These are phyloP conservation scores for Sphaerulina vaccinii DNA, from an alignment of 2,329 filamentous ascomycete species.

Conservation along the genomic window DNA sequence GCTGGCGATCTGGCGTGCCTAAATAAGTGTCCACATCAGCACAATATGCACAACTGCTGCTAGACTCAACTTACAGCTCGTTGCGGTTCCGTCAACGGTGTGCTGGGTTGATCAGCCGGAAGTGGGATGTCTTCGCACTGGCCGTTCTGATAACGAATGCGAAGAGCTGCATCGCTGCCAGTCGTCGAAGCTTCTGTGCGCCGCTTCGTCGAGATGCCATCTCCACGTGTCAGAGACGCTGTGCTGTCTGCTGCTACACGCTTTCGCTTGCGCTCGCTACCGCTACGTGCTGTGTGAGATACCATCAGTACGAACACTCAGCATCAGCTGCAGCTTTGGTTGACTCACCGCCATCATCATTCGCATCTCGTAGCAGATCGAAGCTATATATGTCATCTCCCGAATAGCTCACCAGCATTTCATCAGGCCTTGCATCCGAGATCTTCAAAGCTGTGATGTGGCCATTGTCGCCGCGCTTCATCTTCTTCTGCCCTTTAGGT, in stretches of 20 bases:
- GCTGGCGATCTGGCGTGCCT: constrained; percentile 57
- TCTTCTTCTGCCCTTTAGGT: constrained; percentile 56
- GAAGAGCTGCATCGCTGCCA: constrained; percentile 47
- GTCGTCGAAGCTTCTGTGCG: constrained; percentile 44
- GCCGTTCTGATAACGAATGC: constrained; percentile 60
- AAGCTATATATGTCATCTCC: constrained; percentile 61
- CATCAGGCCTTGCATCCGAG: constrained; percentile 65
- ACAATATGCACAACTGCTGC: neutral
- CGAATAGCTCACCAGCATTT: constrained; percentile 68
- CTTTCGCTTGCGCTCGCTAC: constrained; percentile 56
- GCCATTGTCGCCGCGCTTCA: constrained; percentile 56
- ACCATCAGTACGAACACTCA: neutral
- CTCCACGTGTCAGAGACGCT: constrained; percentile 40
- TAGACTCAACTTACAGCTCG: constrained; percentile 26
- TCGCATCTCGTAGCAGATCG: constrained; percentile 57
- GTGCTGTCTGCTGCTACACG: constrained; percentile 48
- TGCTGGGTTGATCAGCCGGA: constrained; percentile 22
- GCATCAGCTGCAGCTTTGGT: neutral
- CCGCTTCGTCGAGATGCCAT: constrained; percentile 46
- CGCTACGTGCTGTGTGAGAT: constrained; percentile 12
- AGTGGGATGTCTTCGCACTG: constrained; percentile 59
- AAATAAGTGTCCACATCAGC: neutral
- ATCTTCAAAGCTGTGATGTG: constrained; percentile 72
- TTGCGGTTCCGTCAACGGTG: constrained; percentile 51
- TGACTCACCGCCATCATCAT: constrained; percentile 40